Evolutionary conservation across 192 early-diverging fungal species (phyloP).

Genomic region (Nowakowskiella sp.): DNA sequence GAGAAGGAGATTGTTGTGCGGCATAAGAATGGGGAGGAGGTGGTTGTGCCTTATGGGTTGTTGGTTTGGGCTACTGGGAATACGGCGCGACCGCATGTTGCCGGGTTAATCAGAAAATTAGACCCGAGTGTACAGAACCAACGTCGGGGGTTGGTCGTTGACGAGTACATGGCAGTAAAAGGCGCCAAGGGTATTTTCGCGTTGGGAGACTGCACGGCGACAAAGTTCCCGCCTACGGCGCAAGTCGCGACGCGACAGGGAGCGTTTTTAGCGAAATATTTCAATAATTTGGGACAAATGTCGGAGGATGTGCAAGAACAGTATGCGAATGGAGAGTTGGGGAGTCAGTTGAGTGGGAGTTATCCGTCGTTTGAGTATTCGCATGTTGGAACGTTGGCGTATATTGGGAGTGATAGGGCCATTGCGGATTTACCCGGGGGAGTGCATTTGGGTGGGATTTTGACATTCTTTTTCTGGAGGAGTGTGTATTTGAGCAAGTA

Average conservation of each 20-base stretch:
- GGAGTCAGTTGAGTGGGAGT: constrained; percentile 23
- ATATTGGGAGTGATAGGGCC: constrained; percentile 89
- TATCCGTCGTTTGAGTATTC: not conserved
- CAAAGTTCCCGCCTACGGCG: constrained; percentile 72
- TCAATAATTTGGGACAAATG: constrained; percentile 61
- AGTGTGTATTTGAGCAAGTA: constrained; percentile 42
- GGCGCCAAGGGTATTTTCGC: constrained; percentile 57
- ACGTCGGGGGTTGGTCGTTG: constrained; percentile 61
- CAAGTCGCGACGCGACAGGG: constrained; percentile 87
- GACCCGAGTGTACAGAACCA: constrained; percentile 50
- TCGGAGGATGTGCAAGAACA: constrained; percentile 9
- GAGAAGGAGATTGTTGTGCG: constrained; percentile 65
- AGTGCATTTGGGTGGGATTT: constrained; percentile 35
- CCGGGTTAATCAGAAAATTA: constrained; percentile 56
- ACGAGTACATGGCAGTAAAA: constrained; percentile 61
- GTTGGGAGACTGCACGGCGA: constrained; percentile 66
- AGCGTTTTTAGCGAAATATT: constrained; percentile 66
- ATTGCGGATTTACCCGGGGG: constrained; percentile 81
- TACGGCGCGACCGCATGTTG: constrained; percentile 56
- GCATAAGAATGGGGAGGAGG: constrained; percentile 49
- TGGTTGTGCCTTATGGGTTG: constrained; percentile 63
- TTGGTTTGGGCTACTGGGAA: constrained; percentile 87
- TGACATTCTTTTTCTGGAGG: constrained; percentile 47
- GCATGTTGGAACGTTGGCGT: constrained; percentile 14
- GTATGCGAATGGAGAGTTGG: constrained; percentile 23